Base-by-base conservation (phyloP, 1,139 yeast genomes). In the Saccharomyces hybrid region DNA sequence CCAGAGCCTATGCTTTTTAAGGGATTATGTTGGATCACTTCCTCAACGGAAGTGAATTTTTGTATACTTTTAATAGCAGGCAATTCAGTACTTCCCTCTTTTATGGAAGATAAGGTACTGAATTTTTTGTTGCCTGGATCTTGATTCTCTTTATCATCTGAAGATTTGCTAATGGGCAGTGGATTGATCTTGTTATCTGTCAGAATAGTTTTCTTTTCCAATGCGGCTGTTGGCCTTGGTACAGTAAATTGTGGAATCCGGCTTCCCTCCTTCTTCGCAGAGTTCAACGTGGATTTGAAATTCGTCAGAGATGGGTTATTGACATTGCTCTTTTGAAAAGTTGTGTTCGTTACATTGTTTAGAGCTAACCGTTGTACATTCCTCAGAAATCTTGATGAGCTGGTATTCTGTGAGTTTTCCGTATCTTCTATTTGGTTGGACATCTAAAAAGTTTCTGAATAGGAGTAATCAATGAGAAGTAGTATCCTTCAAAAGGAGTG, bases 341-440 rank as follows among this genome's bases (percentile, higher is more conserved):
- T 61, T 16, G 70, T 67, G 53, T 68, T 67, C 25, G 71, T 68
- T 14, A 68, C 71, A 52, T 68, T 68, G 50, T 66, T 62, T 50
- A 68, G 57, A 25, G 69, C 71, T 41, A 68, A 54, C 48, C 71
- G 54, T 57, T 62, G 68, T n/a, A 61, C 67, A 50, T 59, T 65
- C 51, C 65, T 58, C 25, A 61, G 52, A 25, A 61, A 54, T 56
- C 62, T 65, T 48, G 64, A 57, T 23, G 67, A 58, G 50, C 62
- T 58, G 44, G 58, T 60, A 53, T 60, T 61, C 50, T 61, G 65
- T 52, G 61, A 52, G 53, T 60, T 62, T 49, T 64, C 67, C n/a
- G 56, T 59, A 52, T 34, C 11, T 34, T 34, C 42, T 34, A 8
- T 34, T 34, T 34, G 42, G 23, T 34, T 34, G 13, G 42, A 34